Evolutionary conservation across 345 rosid genomes (phyloP), one percentile per base, ranked within the genome.

Genomic region (Sapria himalayana): DNA sequence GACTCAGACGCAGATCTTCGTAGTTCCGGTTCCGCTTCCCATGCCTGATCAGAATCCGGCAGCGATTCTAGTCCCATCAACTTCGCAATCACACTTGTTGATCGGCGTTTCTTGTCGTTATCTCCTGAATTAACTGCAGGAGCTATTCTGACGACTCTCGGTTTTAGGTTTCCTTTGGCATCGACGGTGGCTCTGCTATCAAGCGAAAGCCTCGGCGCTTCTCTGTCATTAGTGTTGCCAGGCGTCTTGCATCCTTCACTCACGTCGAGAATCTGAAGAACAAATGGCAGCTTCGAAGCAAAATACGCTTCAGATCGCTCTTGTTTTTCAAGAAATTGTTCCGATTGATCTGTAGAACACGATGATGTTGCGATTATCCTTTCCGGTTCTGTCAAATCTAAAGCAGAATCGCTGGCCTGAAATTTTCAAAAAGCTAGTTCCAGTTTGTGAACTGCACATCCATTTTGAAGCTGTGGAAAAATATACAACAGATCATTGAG

Each of bases 1-100:
- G 98, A 84, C 61, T 89, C 98, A 6, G 98, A 89, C 4, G 91
- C 92, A 29, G 84, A 89, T 79, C 98, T 74, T 64, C 93, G 72
- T 1, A 89, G 75, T 56, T 73, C 73, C 5, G 63, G 52, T 55
- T 59, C 69, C 52, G 60, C 46, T 3, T 24, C 47, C 18, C 65
- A 71, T n/a, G 61, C 74, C 3, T 62, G 58, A 46, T 65, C 68
- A 24, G 80, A 61, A 20, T 55, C 55, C 6, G 79, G 69, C 59
- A 82, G 47, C 54, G 71, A 53, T 54, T 82, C 94, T 22, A 89
- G 70, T 19, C 98, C 98, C 98, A 89, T 89, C 44, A 89, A 75
- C 39, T 85, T 66, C 1, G 91, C 98, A 40, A 89, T 69, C 8
- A 89, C 95, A 49, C 98, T 73, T 3, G 98, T 81, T 10, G 95